Evolutionary conservation across 2,329 filamentous ascomycete genomes (phyloP).

Genomic region (Botryotinia globosa): DNA sequence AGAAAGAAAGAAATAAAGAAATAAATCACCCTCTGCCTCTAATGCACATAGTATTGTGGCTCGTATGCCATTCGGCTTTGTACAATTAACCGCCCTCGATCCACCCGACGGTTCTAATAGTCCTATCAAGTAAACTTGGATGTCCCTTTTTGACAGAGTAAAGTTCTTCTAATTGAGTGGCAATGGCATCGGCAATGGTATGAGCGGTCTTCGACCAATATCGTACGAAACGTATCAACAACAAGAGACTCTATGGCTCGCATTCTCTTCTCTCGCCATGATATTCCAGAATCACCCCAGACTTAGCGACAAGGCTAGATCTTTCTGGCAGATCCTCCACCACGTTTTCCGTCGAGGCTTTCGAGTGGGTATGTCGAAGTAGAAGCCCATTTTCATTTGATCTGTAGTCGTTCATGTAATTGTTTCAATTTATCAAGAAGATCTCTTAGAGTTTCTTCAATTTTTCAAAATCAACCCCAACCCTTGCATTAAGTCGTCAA

Average conservation of each 20-base stretch:
- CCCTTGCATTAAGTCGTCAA: background rate
- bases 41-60: background rate
- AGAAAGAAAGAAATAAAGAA: background rate
- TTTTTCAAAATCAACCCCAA: background rate
- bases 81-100: background rate
- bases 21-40: background rate
- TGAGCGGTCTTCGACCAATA: background rate
- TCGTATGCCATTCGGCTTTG: too few relatives aligned
- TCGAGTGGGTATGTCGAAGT: too few relatives aligned
- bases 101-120: background rate
- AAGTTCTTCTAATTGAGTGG: background rate
- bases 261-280: background rate
- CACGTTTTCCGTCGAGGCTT: background rate
- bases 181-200: background rate
- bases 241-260: background rate
- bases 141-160: background rate
- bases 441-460: background rate
- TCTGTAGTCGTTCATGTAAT: background rate
- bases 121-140: background rate
- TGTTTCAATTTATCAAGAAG: too few relatives aligned
- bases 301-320: background rate
- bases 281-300: background rate
- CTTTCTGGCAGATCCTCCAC: background rate
- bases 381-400: background rate
- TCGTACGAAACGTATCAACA: background rate